Evolutionary conservation across 495 filamentous ascomycete genomes (phyloP), one percentile per base, ranked within the genome.

Genomic region (Hyaloscypha variabilis): DNA sequence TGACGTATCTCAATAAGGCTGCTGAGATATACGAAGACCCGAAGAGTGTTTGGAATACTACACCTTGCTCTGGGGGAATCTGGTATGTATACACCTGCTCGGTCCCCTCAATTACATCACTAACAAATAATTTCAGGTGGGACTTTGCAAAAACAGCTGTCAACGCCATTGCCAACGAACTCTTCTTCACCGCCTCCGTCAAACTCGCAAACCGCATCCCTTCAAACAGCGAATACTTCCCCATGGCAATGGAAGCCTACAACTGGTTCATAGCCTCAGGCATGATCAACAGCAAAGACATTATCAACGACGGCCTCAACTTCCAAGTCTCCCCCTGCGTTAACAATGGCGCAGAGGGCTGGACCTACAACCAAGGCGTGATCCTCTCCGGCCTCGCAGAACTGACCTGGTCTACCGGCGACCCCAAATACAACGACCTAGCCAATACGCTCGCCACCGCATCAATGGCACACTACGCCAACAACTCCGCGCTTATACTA

Each of bases 361-460:
- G 85, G 83, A 85, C 88, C 0, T 94, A 94, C 78, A 94, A 93
- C 77, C 90, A 93, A 75, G 91, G 90, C 31, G 88, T 92, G 36
- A 79, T 93, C 53, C 81, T 93, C 21, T 88, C 89, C 23, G 91
- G 83, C 3, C 81, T 93, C 2, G 85, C 88, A 51, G 90, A 93
- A 75, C 78, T 93, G 39, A 76, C 80, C 73, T 77, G 75, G 63
- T 85, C 85, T 0, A 63, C 62, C 8, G 68, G 67, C 0, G 63
- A 69, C 21, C 24, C 42, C 6, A 76, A 79, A 17, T 82, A 84
- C 29, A 77, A 92, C 14, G 68, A 72, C 23, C 74, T 82, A 1
- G 91, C 91, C n/a, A 76, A 80, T 51, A 74, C 71, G 21, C 90
- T 93, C 58, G 91, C 89, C 21, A 77, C 79, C n/a, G 88, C 86